A percentile compares a stretch with the other conserved stretches of the same genome.
phyloP scores from a whole-genome alignment of 1,284 basidiomycete genomes.

The Pseudozyma flocculosa region DNA sequence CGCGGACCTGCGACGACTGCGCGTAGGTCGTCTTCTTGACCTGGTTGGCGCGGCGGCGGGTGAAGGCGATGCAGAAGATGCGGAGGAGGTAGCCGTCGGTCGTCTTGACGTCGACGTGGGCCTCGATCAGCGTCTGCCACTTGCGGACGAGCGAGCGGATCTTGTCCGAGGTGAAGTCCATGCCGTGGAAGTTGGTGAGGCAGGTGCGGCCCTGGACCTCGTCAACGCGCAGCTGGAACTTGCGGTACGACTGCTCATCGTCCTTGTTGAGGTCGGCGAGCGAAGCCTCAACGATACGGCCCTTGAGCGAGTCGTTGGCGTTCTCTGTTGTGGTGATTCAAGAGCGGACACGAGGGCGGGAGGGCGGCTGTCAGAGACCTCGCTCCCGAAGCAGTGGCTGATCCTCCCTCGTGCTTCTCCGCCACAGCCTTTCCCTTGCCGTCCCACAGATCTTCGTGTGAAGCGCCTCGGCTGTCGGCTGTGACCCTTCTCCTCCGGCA shows the following conservation, averaged over 20 bases:
- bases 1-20: slow-evolving; percentile 88
- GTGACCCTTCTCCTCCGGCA: no score
- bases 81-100: slow-evolving; percentile 99
- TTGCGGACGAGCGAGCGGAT: slow-evolving; percentile 99
- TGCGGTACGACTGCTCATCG: slow-evolving; percentile 99
- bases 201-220: slow-evolving; percentile 99
- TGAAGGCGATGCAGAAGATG: slow-evolving; percentile 98
- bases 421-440: no score
- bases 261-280: slow-evolving; percentile 99
- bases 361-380: no score
- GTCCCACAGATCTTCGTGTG: no score
- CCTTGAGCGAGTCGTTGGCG: slow-evolving; percentile 97
- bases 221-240: slow-evolving; percentile 97
- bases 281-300: slow-evolving; percentile 93
- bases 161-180: slow-evolving; percentile 99
- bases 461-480: no score
- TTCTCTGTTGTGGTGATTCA: slow-evolving; percentile 78
- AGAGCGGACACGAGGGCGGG: no score
- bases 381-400: no score
- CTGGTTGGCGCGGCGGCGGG: slow-evolving; percentile 92
- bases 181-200: slow-evolving; percentile 99
- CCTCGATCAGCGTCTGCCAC: slow-evolving; percentile 99
- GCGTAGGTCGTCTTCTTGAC: slow-evolving; percentile 99
- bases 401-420: no score
- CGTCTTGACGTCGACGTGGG: slow-evolving; percentile 97